Base-by-base conservation (phyloP, 2,329 filamentous ascomycete species). In the Aschersonia sp. region DNA sequence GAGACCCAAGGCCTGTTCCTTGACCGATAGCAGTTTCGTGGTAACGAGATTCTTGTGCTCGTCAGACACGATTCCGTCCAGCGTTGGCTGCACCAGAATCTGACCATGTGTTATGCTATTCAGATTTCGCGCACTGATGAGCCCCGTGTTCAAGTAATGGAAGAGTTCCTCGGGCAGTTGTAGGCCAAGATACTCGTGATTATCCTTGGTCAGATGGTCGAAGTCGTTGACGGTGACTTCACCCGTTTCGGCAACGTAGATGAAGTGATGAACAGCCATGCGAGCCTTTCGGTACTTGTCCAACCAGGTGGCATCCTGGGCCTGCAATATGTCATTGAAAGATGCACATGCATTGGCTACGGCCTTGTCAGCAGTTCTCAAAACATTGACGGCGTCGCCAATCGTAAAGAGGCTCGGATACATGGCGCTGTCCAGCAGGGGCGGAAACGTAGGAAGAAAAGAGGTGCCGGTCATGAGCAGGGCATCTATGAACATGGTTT, bases 151-250 rank as follows among this genome's bases (percentile, higher is more conserved):
- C 45, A 96, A 73, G 62, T 97, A 97, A 63, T 87, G 85, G 61
- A 90, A 89, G 14, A 97, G 72, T 64, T 98, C 92, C 41, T 88
- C 81, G 0, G 92, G 88, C 5, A 98, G 72, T 50, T 89, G 84
- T 50, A 94, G 78, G n/a, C 88, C 88, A 52, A 96, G 78, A 60
- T 96, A 89, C 58, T 90, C 83, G 60, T 94, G 86, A 54, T 92
- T 82, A 60, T 97, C 89, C 43, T 76, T 76, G 2, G 92, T 89
- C 22, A 88, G 76, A 47, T 79, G 73, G 6, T 86, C 83, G 47
- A 73, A 76, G 56, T 89, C 81, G 56, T 87, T 73, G 12, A 88
- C 83, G 50, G 78, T 76, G 45, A 95, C 76, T 57, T 83, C 80
- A 41, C 92, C 92, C n/a, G 78, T 78, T 47, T 79, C 74, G 35